Conservation (phyloP, 2,329 filamentous ascomycete species). For the Biscogniauxia sp. region DNA sequence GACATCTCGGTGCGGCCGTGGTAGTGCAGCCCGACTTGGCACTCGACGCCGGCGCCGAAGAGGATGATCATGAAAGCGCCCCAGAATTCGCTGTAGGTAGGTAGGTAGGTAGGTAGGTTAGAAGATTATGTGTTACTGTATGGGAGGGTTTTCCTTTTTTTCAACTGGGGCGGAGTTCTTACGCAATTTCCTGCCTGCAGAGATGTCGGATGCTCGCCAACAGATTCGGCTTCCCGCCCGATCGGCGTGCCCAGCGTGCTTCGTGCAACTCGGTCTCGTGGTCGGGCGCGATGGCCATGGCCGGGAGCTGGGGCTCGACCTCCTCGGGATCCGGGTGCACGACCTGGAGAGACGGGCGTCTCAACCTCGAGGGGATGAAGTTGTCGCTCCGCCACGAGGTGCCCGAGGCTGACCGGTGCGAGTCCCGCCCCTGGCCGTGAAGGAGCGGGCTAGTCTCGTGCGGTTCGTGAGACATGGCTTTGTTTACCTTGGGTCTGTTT, state of each 20-base stretch:
- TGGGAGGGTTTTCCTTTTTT: not conserved
- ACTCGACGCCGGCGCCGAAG: slow-evolving; percentile 7
- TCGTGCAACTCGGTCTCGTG: slow-evolving; percentile 5
- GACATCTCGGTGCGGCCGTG: not conserved
- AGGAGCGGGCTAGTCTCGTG: not conserved
- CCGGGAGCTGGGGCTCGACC: slow-evolving; percentile 2
- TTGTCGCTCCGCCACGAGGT: not conserved
- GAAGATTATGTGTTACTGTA: not conserved
- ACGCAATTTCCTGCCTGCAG: slow-evolving; percentile 6
- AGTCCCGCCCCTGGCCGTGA: not conserved
- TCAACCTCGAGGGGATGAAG: not conserved
- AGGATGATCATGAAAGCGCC: slow-evolving; percentile 9
- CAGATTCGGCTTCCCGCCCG: not conserved
- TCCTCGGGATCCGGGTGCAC: slow-evolving; percentile 4
- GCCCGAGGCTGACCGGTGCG: not conserved
- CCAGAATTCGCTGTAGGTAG: slow-evolving; percentile 4
- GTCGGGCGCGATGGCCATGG: slow-evolving; percentile 3
- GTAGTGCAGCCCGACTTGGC: slow-evolving; percentile 5
- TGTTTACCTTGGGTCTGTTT: not conserved
- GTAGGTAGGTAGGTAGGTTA: too few species aligned
- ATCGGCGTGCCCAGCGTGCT: not conserved
- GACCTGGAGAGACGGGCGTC: slow-evolving; percentile 1
- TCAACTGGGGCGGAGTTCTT: not conserved
- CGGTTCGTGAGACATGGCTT: not conserved
- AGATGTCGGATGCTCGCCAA: slow-evolving; percentile 1